Evolutionary conservation across 495 filamentous ascomycete species (phyloP).

Genomic region (Aspergillus sclerotioniger): DNA sequence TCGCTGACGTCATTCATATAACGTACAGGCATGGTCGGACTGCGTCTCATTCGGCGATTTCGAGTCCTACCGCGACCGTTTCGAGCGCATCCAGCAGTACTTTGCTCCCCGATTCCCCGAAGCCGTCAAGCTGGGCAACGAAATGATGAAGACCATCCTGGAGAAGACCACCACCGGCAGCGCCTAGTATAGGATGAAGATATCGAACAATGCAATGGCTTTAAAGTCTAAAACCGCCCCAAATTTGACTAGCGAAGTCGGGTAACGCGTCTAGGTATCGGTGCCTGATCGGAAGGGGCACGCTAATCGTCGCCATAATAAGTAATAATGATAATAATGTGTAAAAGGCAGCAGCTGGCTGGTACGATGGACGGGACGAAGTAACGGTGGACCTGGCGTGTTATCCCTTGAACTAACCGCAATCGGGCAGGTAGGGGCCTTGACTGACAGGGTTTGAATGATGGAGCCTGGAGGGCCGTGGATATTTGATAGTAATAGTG

Average conservation of each 20-base stretch:
- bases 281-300: background rate
- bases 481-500: background rate
- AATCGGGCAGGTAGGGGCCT: background rate
- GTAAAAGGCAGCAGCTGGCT: background rate
- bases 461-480: background rate
- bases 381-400: background rate
- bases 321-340: background rate
- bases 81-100: slow-evolving; percentile 83
- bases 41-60: slow-evolving; percentile 89
- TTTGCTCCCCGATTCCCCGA: slow-evolving; percentile 86
- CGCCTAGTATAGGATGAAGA: background rate
- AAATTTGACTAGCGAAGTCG: background rate
- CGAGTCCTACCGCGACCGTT: slow-evolving; percentile 83
- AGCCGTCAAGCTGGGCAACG: slow-evolving; percentile 81
- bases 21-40: slow-evolving; percentile 77
- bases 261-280: background rate
- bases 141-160: slow-evolving; percentile 95
- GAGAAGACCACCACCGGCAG: slow-evolving; percentile 61
- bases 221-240: background rate
- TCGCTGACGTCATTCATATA: slow-evolving; percentile 7
- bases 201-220: background rate
- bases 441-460: background rate
- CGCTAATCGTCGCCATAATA: background rate
- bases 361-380: background rate
- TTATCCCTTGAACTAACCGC: background rate